These are phyloP conservation scores for Zoysia japonica DNA, from an alignment of 176 grass and related monocot genomes.

Conservation along the genomic window DNA sequence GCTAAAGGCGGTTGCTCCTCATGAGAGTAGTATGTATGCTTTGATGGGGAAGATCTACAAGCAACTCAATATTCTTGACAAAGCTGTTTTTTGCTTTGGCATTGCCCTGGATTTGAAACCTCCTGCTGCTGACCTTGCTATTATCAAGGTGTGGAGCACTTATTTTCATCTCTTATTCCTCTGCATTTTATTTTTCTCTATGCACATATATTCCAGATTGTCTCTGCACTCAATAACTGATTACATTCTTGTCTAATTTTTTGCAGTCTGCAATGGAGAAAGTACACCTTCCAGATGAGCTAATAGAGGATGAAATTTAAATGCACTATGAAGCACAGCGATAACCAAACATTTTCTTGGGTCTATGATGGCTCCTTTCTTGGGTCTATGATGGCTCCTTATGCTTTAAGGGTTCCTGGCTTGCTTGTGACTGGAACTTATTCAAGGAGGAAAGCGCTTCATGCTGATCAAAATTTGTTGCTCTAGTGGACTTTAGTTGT, in stretches of 20 bases:
- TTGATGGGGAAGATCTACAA: conserved; percentile 98
- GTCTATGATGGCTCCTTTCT: not conserved
- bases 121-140: conserved; percentile 83
- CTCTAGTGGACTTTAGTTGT: not conserved
- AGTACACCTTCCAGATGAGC: conserved; percentile 91
- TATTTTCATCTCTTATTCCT: not conserved
- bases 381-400: conserved; percentile 1
- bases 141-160: conserved; percentile 74
- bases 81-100: conserved; percentile 97
- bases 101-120: conserved; percentile 97
- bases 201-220: not conserved
- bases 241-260: conserved; percentile 31
- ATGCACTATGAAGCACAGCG: conserved; percentile 19
- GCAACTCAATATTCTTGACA: conserved; percentile 83
- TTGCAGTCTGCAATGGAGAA: conserved; percentile 96
- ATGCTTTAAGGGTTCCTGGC: conserved; percentile 31
- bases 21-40: conserved; percentile 91
- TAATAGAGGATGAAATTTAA: conserved; percentile 74
- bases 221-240: not conserved
- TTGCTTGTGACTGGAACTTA: conserved; percentile 37
- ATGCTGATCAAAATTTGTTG: not conserved
- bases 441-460: conserved; percentile 19
- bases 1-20: conserved; percentile 69
- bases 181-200: not conserved
- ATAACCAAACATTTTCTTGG: not conserved